Evolutionary conservation across 441 rosid species (phyloP), one percentile per base, ranked within the genome.

Genomic region (Daphne laureola): DNA sequence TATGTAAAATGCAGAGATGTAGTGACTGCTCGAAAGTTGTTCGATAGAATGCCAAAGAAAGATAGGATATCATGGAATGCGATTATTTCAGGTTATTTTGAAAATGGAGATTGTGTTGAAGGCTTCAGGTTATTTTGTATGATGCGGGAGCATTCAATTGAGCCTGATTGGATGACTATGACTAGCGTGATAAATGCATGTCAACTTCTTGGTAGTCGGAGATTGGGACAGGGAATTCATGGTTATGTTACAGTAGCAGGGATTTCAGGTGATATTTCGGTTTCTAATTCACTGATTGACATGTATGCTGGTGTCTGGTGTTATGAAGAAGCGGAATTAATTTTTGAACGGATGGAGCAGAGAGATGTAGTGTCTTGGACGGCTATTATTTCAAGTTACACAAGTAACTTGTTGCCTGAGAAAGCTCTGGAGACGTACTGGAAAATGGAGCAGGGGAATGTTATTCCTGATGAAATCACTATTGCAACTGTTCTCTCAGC

Each of bases 21-120:
- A 18, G 23, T 49, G 46, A 64, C 63, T 14, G 87, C 87, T 2
- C 65, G 80, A 53, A 44, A 57, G 67, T 49, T 87, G 73, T 87
- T 84, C 62, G 86, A 80, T 67, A 70, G 72, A 63, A 82, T 84
- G 93, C 67, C 57, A 58, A 65, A 46, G 25, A 82, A 85, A 65
- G 93, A 88, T 76, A 78, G 71, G 49, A 88, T 88, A 66, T 82
- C 96, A 1, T 84, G 93, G 89, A 88, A 83, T 72, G 94, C 91
- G 0, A 85, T 85, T 73, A 88, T 83, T 54, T 78, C 86, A 0
- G 90, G 91, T 36, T 79, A 73, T 61, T 83, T 87, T 53, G 86
- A 84, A 79, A 87, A 84, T 51, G 78, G 66, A 14, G 71, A 77
- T 53, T 79, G 78, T 62, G 46, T 66, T 40, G 76, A 79, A 70